Conservation (phyloP, 768 basidiomycete species). For the Gautieria morchelliformis region DNA sequence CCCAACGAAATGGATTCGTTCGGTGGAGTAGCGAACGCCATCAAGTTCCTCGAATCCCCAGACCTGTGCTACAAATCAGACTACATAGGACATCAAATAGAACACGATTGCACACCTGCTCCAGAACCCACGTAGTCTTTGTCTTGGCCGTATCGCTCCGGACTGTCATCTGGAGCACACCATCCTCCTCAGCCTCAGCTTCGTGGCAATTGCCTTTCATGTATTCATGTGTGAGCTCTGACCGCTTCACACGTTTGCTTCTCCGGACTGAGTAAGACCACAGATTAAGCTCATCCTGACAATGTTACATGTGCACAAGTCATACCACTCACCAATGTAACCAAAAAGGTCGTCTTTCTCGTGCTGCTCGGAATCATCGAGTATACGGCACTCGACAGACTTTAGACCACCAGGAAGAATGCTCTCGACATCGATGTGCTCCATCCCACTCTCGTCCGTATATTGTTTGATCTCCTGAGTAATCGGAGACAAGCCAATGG, state of each 20-base stretch:
- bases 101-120: constrained; percentile 38
- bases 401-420: neutral
- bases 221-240: constrained; percentile 25
- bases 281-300: neutral
- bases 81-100: neutral
- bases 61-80: constrained; percentile 18
- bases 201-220: constrained; percentile 33
- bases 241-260: constrained; percentile 19
- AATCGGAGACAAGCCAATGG: neutral
- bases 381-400: neutral
- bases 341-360: constrained; percentile 3
- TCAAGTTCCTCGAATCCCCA: constrained; percentile 61
- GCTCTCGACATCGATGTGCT: constrained; percentile 11
- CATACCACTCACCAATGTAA: neutral
- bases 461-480: constrained; percentile 6
- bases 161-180: constrained; percentile 27
- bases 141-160: constrained; percentile 60
- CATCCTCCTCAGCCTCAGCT: constrained; percentile 27
- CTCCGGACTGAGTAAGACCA: constrained; percentile 8
- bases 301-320: neutral
- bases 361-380: neutral
- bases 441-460: constrained; percentile 6
- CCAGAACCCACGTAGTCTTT: constrained; percentile 46
- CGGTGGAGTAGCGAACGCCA: constrained; percentile 48
- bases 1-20: constrained; percentile 56